Conservation (phyloP, 768 basidiomycete species). For the Russula foetens region DNA sequence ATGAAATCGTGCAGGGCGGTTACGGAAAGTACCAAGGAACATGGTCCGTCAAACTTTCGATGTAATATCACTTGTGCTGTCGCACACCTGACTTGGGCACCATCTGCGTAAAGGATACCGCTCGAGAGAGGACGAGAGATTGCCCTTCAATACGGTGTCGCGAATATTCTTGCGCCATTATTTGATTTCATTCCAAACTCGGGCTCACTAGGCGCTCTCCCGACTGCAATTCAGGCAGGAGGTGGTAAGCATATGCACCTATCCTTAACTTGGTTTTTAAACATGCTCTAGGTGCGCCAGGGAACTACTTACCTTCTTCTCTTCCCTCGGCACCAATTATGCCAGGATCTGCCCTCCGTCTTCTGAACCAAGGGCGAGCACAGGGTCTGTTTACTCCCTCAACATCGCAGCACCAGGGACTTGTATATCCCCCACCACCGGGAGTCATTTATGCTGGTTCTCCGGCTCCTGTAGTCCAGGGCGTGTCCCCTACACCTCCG, state of each 20-base stretch:
- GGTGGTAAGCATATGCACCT: conserved; percentile 12
- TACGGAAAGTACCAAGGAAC: conserved; percentile 99
- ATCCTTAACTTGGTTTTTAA: background rate
- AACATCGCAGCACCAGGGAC: conserved; percentile 49
- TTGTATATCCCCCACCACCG: conserved; percentile 45
- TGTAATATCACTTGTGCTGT: conserved; percentile 1
- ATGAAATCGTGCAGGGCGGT: conserved; percentile 98
- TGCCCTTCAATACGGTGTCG: conserved; percentile 86
- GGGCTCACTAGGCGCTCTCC: conserved; percentile 59
- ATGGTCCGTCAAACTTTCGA: conserved; percentile 50
- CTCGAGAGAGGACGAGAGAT: conserved; percentile 91
- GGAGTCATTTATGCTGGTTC: conserved; percentile 42
- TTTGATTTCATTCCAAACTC: conserved; percentile 88
- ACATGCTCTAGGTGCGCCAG: conserved; percentile 1
- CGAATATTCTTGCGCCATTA: conserved; percentile 76
- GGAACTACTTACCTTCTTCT: conserved; percentile 24
- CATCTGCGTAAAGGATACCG: conserved; percentile 65
- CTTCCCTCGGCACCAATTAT: conserved; percentile 79
- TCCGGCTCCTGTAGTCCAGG: conserved; percentile 31
- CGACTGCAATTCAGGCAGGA: conserved; percentile 28
- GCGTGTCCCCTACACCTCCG: conserved; percentile 30
- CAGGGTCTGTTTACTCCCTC: conserved; percentile 84
- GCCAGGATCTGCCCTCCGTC: conserved; percentile 78
- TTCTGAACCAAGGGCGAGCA: conserved; percentile 78
- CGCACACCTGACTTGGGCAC: background rate